These are phyloP conservation scores for Tillandsia leiboldiana DNA, from an alignment of 176 grass and related monocot genomes.

Conservation along the genomic window DNA sequence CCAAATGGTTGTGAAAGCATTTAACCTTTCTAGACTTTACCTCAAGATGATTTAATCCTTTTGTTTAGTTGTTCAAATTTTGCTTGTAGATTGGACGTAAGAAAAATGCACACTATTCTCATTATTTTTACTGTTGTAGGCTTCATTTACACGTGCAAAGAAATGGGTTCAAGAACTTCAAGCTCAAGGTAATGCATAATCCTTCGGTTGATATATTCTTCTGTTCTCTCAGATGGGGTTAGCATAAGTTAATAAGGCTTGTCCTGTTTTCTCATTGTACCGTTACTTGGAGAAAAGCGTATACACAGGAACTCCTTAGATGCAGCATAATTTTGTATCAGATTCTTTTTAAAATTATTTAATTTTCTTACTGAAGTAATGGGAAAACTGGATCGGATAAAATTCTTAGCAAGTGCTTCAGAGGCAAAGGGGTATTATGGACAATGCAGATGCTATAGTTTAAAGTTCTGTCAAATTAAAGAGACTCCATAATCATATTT, in stretches of 20 bases:
- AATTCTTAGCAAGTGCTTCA: neutral
- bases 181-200: slow-evolving; percentile 51
- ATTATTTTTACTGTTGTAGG: slow-evolving; percentile 9
- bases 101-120: neutral
- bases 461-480: neutral
- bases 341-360: neutral
- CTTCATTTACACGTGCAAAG: slow-evolving; percentile 41
- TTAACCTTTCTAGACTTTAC: too few relatives aligned
- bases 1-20: too few relatives aligned
- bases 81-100: too few relatives aligned
- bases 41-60: too few relatives aligned
- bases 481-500: neutral
- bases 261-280: neutral
- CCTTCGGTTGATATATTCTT: neutral
- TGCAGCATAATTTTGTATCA: neutral
- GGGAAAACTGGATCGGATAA: too few relatives aligned
- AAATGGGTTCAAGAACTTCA: slow-evolving; percentile 99
- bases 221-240: neutral
- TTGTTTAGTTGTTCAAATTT: too few relatives aligned
- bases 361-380: too few relatives aligned
- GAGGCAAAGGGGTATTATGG: neutral
- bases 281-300: too few relatives aligned
- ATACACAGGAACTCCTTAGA: neutral
- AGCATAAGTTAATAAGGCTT: neutral
- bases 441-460: neutral